phyloP scores from a whole-genome alignment of 805 yeast genomes.

The Starmerella tilneyi region DNA sequence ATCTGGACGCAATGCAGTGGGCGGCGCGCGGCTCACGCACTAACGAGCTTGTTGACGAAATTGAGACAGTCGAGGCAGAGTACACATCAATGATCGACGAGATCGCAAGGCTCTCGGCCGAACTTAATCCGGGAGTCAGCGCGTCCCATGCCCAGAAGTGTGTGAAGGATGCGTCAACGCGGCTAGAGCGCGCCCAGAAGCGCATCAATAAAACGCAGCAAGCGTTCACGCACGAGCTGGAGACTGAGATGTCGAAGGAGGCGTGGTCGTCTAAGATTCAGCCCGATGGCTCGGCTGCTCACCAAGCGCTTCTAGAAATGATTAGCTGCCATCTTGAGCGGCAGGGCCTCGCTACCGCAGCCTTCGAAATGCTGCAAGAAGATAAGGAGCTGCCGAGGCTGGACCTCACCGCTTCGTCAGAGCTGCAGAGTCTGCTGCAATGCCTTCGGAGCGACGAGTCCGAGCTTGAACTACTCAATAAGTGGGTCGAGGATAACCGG shows the following conservation, averaged over 20 bases:
- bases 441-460: neutral
- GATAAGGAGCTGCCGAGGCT: neutral
- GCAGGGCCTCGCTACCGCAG: neutral
- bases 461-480: neutral
- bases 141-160: neutral
- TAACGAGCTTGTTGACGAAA: neutral
- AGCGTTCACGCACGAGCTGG: neutral
- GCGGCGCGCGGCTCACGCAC: neutral
- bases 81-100: neutral
- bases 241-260: neutral
- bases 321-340: constrained; percentile 2
- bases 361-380: neutral
- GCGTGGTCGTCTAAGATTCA: neutral
- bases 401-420: neutral
- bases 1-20: neutral
- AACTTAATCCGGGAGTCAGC: neutral
- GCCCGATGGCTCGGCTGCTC: constrained; percentile 13
- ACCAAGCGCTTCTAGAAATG: constrained; percentile 17
- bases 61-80: neutral
- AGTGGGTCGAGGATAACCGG: neutral
- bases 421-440: neutral
- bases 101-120: neutral
- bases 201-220: neutral
- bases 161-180: neutral
- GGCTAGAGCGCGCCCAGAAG: neutral